Evolutionary conservation across 768 basidiomycete species (phyloP), one percentile per base, ranked within the genome.

Genomic region (Amanita exitialis): DNA sequence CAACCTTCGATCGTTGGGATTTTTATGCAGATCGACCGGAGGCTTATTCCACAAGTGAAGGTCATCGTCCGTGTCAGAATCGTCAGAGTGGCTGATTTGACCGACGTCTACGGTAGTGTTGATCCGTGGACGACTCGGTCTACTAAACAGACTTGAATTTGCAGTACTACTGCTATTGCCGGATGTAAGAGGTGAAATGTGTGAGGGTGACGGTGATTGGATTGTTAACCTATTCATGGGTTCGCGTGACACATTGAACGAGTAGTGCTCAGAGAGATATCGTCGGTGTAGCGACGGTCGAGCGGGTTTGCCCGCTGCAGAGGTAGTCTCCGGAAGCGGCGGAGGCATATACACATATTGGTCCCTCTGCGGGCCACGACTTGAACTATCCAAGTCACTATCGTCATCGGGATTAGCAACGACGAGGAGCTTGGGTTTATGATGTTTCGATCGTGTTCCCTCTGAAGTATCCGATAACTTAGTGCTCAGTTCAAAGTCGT

Each of bases 11-110:
- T 5, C n/a, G n/a, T 28, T 20, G 2, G 53, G 45, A 3, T 38
- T n/a, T n/a, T 41, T 30, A 21, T 52, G 30, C 32, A 61, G 45
- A 47, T 63, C 61, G 21, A 55, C 54, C 9, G 69, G 69, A 15
- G 60, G 66, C 39, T 60, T 63, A 49, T 66, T 61, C 69, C 68
- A 69, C 6, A 66, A 49, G 13, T 43, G 47, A 27, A 21, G 51
- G 13, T 57, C 57, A 20, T 57, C 55, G 32, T 57, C 57, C 10
- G 53, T 53, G 25, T 58, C 59, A 32, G 55, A 59, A 41, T 59
- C 57, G 37, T 47, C 47, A n/a, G 39, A 50, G 23, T 46, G 36
- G 41, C 44, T 44, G 7, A 42, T 42, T 42, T 36, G n/a, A 34
- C 46, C 20, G 39, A 44, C 21, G 44, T 35, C 30, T 54, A 44